Conservation (phyloP, 129 eudicot species). For the Sambucus nigra region DNA sequence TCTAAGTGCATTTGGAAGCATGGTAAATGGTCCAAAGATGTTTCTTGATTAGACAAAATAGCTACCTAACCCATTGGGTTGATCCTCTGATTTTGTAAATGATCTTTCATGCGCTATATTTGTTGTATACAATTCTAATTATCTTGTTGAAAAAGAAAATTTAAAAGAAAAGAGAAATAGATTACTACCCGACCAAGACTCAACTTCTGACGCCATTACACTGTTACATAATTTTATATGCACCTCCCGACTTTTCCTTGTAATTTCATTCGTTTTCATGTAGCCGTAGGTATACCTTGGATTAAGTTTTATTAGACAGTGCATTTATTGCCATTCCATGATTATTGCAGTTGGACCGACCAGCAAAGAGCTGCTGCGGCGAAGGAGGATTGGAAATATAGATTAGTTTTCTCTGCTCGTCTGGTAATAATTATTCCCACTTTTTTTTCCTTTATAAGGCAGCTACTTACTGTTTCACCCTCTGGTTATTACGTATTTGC, state of each 20-base stretch:
- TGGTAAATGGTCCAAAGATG: not conserved
- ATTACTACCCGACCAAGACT: too few relatives aligned
- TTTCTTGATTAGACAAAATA: too few relatives aligned
- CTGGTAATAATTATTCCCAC: conserved; percentile 33
- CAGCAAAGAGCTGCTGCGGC: conserved; percentile 93
- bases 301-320: not conserved
- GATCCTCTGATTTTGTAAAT: not conserved
- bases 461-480: not conserved
- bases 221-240: too few relatives aligned
- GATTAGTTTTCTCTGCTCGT: conserved; percentile 74
- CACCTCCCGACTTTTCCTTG: not conserved
- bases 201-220: too few relatives aligned
- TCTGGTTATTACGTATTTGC: too few relatives aligned
- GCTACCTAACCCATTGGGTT: not conserved
- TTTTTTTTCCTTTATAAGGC: not conserved
- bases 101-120: not conserved
- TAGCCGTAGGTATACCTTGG: too few relatives aligned
- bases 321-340: conserved; percentile 1
- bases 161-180: too few relatives aligned
- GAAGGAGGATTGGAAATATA: conserved; percentile 90
- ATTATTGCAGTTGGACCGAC: conserved; percentile 76
- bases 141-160: too few relatives aligned
- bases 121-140: too few relatives aligned
- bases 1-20: not conserved
- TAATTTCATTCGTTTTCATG: not conserved